Percentiles rank a stretch among this genome's conserved stretches.
Evolutionary conservation across 2,329 filamentous ascomycete genomes (phyloP).

Genomic region (Fusarium newnesense): DNA sequence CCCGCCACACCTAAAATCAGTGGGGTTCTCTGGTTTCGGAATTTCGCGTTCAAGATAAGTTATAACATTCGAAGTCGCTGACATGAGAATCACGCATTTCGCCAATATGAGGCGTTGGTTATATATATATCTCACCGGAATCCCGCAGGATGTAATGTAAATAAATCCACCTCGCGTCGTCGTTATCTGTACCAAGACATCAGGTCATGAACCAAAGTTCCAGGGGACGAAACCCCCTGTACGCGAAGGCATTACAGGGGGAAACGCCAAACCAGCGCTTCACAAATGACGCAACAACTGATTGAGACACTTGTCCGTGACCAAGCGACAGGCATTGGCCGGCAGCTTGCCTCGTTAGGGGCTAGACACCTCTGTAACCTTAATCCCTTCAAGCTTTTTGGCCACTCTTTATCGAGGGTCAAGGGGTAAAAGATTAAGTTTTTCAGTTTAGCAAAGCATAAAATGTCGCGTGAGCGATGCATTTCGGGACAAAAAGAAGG

Average conservation of each 20-base stretch:
- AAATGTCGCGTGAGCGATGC: not conserved
- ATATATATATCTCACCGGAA: not conserved
- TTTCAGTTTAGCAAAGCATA: not conserved
- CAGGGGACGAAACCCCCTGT: not conserved
- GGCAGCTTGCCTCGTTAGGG: conserved; percentile 29
- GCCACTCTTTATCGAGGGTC: not conserved
- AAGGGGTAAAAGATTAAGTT: not conserved
- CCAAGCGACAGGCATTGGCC: not conserved
- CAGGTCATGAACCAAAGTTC: not conserved
- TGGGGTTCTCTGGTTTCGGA: conserved; percentile 17
- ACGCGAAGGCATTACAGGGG: not conserved
- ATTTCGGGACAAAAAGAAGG: not conserved
- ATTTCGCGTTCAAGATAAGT: not conserved
- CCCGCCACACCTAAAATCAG: not conserved
- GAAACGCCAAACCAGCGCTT: not conserved
- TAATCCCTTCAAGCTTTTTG: conserved; percentile 30
- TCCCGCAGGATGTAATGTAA: not conserved
- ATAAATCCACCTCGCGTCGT: not conserved
- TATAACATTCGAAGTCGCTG: not conserved
- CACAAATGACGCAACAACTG: conserved; percentile 22
- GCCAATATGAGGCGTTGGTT: not conserved
- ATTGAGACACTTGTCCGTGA: conserved; percentile 8
- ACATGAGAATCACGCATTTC: not conserved
- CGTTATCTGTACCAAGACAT: not conserved
- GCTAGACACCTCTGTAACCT: conserved; percentile 31